These are phyloP conservation scores for Leccinum subgranulosum DNA, from an alignment of 768 basidiomycete genomes.

Conservation along the genomic window DNA sequence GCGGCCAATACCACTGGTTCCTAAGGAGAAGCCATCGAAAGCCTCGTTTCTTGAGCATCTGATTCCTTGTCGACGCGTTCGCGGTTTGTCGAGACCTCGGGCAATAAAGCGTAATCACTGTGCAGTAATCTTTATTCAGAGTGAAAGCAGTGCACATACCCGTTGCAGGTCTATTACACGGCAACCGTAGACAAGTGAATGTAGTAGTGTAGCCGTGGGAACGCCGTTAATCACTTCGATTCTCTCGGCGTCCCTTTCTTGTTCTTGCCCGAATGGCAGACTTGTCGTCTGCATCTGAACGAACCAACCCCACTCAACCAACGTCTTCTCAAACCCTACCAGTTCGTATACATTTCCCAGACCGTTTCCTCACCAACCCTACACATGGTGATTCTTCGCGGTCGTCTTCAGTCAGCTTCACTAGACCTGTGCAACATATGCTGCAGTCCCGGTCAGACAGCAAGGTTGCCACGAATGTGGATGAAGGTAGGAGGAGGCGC, in stretches of 20 bases:
- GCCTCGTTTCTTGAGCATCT: constrained; percentile 4
- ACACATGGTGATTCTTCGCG: constrained; percentile 27
- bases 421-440: constrained; percentile 14
- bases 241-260: not conserved
- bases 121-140: not conserved
- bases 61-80: constrained; percentile 11
- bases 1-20: constrained; percentile 1
- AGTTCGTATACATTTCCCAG: constrained; percentile 35
- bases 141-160: constrained; percentile 6
- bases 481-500: constrained; percentile 20
- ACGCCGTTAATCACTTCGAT: constrained; percentile 2
- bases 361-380: constrained; percentile 27
- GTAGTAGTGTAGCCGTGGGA: constrained; percentile 14
- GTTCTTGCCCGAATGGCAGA: constrained; percentile 28
- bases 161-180: constrained; percentile 9
- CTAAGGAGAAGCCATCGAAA: constrained; percentile 1
- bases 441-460: constrained; percentile 13
- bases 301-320: constrained; percentile 10
- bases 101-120: not conserved
- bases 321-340: constrained; percentile 10
- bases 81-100: not conserved
- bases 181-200: constrained; percentile 5
- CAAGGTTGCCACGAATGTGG: constrained; percentile 3
- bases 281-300: constrained; percentile 18
- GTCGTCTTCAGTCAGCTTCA: constrained; percentile 29